Base-by-base conservation (phyloP, 2,329 filamentous ascomycete genomes). In the Ophiognomonia clavigignenti-juglandacearum region DNA sequence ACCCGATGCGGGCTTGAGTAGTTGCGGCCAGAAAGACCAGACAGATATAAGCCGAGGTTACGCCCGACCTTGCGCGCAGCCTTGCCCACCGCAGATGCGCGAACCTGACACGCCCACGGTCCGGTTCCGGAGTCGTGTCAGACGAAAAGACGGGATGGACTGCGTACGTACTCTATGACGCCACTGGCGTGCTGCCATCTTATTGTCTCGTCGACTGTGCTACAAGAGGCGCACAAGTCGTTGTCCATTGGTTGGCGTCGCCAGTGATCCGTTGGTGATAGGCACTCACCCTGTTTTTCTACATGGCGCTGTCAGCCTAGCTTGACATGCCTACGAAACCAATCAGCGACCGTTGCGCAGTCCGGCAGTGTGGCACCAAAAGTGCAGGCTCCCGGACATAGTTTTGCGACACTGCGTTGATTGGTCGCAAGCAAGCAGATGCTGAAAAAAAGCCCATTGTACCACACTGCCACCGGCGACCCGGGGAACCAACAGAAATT, bases 81-180 rank as follows among this genome's bases (percentile, higher is more conserved):
- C 18, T 29, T 13, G 24, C 32, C 47, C 48, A 38, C 48, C 43
- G 43, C 42, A 29, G 20, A 35, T 18, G 43, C 48, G 43, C 48
- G 48, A 50, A 36, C 35, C 39, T 35, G 31, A 39, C 43, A 39
- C 43, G 27, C 26, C 29, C 29, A 31, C 34, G 42, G 35, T 38
- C n/a, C 18, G 42, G 19, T 6, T 11, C 26, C 16, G 42, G 18
- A 16, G 16, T 23, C n/a, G n/a, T n/a, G n/a, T n/a, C n/a, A n/a
- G n/a, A n/a, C n/a, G n/a, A n/a, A n/a, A 13, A 20, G 35, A 13
- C 11, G 35, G 35, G 35, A 22, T 23, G 20, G 29, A 18, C 19
- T 37, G 34, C 34, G 35, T 31, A 26, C 42, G 42, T 38, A 37
- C 24, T 45, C 42, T 11, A 45, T 45, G 42, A 45, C 42, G 42